A percentile compares a stretch with the other conserved stretches of the same genome.
These are phyloP conservation scores for Calonectria leucothoes DNA, from an alignment of 2,329 filamentous ascomycete species.

Conservation along the genomic window DNA sequence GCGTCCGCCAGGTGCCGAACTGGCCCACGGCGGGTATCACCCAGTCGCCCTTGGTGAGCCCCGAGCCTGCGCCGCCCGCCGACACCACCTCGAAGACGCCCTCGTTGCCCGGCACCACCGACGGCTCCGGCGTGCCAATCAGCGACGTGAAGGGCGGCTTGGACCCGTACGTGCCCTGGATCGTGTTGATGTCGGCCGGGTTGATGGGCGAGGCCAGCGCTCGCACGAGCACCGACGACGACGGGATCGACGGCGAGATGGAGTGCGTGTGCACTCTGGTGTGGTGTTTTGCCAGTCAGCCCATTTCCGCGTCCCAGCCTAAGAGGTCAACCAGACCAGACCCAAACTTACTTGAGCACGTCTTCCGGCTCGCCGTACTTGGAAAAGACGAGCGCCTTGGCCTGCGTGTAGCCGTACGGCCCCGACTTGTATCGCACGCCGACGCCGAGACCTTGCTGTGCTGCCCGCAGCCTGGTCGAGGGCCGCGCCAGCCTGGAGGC, in stretches of 20 bases:
- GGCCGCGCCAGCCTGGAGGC: conserved; percentile 35
- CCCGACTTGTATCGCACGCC: conserved; percentile 64
- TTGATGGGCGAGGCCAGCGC: conserved; percentile 94
- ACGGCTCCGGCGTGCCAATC: conserved; percentile 81
- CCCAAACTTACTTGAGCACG: conserved; percentile 67
- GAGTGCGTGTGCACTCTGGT: conserved; percentile 78
- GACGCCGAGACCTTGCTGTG: conserved; percentile 28
- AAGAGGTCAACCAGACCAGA: not conserved
- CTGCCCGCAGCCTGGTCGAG: conserved; percentile 31
- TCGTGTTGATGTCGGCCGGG: conserved; percentile 97
- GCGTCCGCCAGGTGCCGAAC: conserved; percentile 95
- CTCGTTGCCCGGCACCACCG: conserved; percentile 89
- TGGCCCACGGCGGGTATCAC: conserved; percentile 87
- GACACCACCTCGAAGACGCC: conserved; percentile 91
- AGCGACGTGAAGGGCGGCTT: conserved; percentile 81
- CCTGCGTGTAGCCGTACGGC: conserved; percentile 85
- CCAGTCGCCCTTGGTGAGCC: conserved; percentile 84
- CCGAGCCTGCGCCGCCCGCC: conserved; percentile 66
- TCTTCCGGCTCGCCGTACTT: conserved; percentile 80
- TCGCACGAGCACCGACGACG: conserved; percentile 77
- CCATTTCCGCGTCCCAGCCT: too few relatives aligned
- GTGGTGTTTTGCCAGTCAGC: conserved; percentile 10
- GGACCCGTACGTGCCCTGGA: conserved; percentile 94
- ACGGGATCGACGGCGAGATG: conserved; percentile 79
- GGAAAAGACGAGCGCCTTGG: conserved; percentile 83